Conservation (phyloP, 2,329 filamentous ascomycete species). For the Coleophoma cylindrospora region DNA sequence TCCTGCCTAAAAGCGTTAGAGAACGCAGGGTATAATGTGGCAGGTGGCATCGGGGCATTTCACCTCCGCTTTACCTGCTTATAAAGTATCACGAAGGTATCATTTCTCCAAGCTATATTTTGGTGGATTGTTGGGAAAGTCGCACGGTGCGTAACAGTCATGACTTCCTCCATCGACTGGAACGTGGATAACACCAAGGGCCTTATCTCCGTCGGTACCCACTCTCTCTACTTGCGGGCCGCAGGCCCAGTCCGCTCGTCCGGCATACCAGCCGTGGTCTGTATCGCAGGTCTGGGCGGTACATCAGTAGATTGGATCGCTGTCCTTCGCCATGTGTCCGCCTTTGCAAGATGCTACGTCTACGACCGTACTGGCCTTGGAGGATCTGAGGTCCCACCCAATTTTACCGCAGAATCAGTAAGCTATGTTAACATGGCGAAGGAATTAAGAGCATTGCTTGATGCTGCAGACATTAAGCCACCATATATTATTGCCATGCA, state of each 20-base stretch:
- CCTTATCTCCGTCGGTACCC: slow-evolving; percentile 12
- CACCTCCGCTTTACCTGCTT: too few species aligned
- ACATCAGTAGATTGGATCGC: slow-evolving; percentile 9
- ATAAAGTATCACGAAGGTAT: too few species aligned
- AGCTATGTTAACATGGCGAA: background rate
- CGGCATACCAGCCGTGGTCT: slow-evolving; percentile 11
- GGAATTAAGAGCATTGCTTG: background rate
- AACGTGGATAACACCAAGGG: too few species aligned
- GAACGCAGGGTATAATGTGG: too few species aligned
- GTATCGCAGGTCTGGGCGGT: slow-evolving; percentile 12
- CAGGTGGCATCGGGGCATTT: too few species aligned
- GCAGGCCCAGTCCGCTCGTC: slow-evolving; percentile 11
- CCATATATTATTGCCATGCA: slow-evolving; percentile 1
- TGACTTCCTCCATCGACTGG: too few species aligned
- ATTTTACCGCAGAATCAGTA: background rate
- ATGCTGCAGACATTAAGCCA: background rate
- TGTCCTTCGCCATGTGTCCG: slow-evolving; percentile 11
- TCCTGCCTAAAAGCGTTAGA: too few species aligned
- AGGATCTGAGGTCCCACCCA: slow-evolving; percentile 2
- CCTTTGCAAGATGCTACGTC: slow-evolving; percentile 12
- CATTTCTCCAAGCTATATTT: too few species aligned
- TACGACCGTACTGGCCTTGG: slow-evolving; percentile 19
- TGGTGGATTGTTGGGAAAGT: too few species aligned
- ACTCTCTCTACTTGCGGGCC: slow-evolving; percentile 11
- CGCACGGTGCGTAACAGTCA: too few species aligned